Conservation (phyloP, 805 yeast genomes). For the Ogataea philodendri region DNA sequence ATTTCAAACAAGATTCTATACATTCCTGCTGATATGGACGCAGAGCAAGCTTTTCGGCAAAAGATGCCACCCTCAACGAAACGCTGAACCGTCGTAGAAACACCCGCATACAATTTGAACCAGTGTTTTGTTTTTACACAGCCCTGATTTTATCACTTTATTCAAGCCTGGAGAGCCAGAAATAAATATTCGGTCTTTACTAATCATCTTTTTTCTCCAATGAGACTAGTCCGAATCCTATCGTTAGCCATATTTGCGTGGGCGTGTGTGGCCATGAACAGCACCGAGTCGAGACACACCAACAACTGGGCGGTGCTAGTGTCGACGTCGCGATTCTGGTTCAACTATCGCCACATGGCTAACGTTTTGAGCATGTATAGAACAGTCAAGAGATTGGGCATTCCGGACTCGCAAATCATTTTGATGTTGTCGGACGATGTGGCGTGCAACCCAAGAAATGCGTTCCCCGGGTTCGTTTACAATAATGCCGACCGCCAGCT, state of each 20-base stretch:
- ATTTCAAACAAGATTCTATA: constrained; percentile 49
- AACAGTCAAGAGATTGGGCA: constrained; percentile 92
- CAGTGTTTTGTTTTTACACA: constrained; percentile 2
- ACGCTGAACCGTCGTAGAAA: constrained; percentile 9
- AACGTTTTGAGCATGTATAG: constrained; percentile 91
- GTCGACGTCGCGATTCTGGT: constrained; percentile 97
- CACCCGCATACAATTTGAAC: constrained; percentile 2
- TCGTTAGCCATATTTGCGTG: constrained; percentile 2
- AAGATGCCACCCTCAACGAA: not conserved
- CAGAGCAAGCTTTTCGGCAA: constrained; percentile 3
- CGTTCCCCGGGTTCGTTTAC: constrained; percentile 94
- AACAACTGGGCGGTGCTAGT: constrained; percentile 86
- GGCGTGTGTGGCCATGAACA: constrained; percentile 5
- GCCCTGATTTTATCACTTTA: constrained; percentile 1
- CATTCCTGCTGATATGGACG: constrained; percentile 69
- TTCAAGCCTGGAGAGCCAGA: no score
- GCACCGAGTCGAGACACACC: constrained; percentile 47
- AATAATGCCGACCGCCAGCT: constrained; percentile 89
- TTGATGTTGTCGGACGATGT: constrained; percentile 95
- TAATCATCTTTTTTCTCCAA: no score
- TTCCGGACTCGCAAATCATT: constrained; percentile 96
- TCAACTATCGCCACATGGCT: constrained; percentile 97
- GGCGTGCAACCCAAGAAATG: constrained; percentile 94
- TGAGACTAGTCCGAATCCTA: constrained; percentile 1
- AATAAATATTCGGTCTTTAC: no score